A percentile compares a stretch with the other conserved stretches of the same genome.
Conservation (phyloP, 1,284 basidiomycete genomes). For the Papiliotrema fonsecae region DNA sequence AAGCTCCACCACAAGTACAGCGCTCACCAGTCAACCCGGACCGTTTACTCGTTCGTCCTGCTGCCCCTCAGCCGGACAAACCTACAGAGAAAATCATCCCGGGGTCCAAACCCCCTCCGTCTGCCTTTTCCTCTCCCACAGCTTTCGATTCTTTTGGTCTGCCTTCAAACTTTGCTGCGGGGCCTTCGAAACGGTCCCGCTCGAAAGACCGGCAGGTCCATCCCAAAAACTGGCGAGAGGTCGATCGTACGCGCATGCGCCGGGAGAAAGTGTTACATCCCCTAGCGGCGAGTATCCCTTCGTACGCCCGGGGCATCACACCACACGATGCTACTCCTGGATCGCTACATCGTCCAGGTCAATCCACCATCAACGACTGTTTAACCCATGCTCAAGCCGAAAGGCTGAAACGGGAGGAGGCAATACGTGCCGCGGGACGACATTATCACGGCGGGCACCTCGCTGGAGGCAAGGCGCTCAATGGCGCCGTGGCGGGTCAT, state of each 20-base stretch:
- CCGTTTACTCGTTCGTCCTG: not conserved
- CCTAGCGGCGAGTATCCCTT: slow-evolving; percentile 29
- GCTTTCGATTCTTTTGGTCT: slow-evolving; percentile 24
- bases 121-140: slow-evolving; percentile 14
- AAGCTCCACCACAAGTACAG: no score
- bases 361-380: slow-evolving; percentile 28
- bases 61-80: not conserved
- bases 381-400: slow-evolving; percentile 26
- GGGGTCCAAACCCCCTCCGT: slow-evolving; percentile 14
- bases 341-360: slow-evolving; percentile 12
- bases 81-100: slow-evolving; percentile 11
- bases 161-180: slow-evolving; percentile 3
- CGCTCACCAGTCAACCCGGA: not conserved
- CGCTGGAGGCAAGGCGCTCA: slow-evolving; percentile 16
- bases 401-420: slow-evolving; percentile 24
- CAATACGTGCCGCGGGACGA: slow-evolving; percentile 35
- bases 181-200: not conserved
- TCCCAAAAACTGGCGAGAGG: slow-evolving; percentile 38
- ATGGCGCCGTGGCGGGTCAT: slow-evolving; percentile 33
- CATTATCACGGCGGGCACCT: slow-evolving; percentile 19
- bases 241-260: slow-evolving; percentile 15
- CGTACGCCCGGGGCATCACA: slow-evolving; percentile 24
- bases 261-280: slow-evolving; percentile 15
- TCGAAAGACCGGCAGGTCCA: slow-evolving; percentile 13
- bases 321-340: slow-evolving; percentile 21